Evolutionary conservation across 176 grass and related monocot genomes (phyloP), one percentile per base, ranked within the genome.

Genomic region (Ensete glaucum): DNA sequence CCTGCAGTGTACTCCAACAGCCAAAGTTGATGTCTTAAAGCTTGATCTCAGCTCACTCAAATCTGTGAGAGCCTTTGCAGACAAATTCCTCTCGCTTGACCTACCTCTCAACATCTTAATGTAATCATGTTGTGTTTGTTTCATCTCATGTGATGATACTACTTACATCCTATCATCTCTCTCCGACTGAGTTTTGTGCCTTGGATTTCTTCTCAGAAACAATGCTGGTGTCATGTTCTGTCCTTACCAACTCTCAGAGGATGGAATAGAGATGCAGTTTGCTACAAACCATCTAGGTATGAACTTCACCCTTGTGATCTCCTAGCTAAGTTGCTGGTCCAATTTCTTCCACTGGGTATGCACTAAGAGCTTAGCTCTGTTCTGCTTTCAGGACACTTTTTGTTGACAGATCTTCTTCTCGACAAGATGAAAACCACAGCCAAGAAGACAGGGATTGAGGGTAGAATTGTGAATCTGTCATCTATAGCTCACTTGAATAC

Each of bases 101-200:
- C 87, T 96, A 76, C 87, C 92, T 86, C 90, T 93, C 34, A 97
- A 97, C 78, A 78, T 93, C 64, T 76, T 97, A 67, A 97, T 97
- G 93, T 97, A 93, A 87, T 48, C 15, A n/a, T n/a, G 17, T 17
- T 62, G 57, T n/a, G 17, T 17, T 17, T 62, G 57, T 20, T 62
- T 62, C 57, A n/a, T 21, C 21, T 62, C 57, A n/a, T 21, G 13
- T 21, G 8, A 20, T 62, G 12, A 62, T 62, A 2, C 20, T 62
- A n/a, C 15, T 19, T 62, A 21, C 12, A 15, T 62, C 17, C 57
- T 62, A 19, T 62, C 12, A 62, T 62, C 17, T 9, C 17, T 9
- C 20, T n/a, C 13, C 9, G 20, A 62, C 9, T 21, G 57, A 62
- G 20, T 62, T 62, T n/a, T 17, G 7, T 62, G 57, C 20, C 57